These are phyloP conservation scores for Candida dendrica DNA, from an alignment of 805 yeast genomes.

Conservation along the genomic window DNA sequence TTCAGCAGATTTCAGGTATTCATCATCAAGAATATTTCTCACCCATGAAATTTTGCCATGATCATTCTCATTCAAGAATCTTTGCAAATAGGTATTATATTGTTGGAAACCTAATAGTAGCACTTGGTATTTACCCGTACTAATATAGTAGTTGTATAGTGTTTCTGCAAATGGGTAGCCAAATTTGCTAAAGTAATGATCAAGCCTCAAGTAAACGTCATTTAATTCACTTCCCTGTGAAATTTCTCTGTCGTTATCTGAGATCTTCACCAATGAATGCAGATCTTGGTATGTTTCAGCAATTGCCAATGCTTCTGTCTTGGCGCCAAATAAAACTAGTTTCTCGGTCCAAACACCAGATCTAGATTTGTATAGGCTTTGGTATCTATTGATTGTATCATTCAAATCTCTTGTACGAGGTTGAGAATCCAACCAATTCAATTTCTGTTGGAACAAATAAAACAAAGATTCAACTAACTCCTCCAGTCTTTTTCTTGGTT, in stretches of 20 bases:
- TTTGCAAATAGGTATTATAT: conserved; percentile 39
- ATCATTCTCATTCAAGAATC: conserved; percentile 42
- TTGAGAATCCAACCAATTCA: conserved; percentile 24
- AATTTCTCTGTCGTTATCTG: conserved; percentile 36
- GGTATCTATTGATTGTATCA: conserved; percentile 11
- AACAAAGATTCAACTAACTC: conserved; percentile 35
- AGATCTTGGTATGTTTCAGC: conserved; percentile 65
- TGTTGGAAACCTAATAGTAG: conserved; percentile 52
- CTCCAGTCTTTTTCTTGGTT: conserved; percentile 21
- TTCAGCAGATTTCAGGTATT: conserved; percentile 43
- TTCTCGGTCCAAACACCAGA: conserved; percentile 52
- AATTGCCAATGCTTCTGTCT: conserved; percentile 48
- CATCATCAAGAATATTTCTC: conserved; percentile 44
- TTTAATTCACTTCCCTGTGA: conserved; percentile 12
- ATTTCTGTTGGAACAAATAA: conserved; percentile 27
- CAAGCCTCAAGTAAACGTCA: conserved; percentile 25
- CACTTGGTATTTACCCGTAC: conserved; percentile 41
- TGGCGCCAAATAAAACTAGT: conserved; percentile 42
- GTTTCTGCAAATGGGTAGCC: conserved; percentile 64
- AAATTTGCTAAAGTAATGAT: conserved; percentile 48
- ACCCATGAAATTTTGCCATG: conserved; percentile 68
- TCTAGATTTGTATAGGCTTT: conserved; percentile 20
- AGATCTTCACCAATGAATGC: conserved; percentile 48
- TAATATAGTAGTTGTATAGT: conserved; percentile 52
- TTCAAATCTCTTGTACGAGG: conserved; percentile 13